A percentile compares a stretch with the other conserved stretches of the same genome.
phyloP scores from a whole-genome alignment of 2,329 filamentous ascomycete species.

The Apiospora koreana region DNA sequence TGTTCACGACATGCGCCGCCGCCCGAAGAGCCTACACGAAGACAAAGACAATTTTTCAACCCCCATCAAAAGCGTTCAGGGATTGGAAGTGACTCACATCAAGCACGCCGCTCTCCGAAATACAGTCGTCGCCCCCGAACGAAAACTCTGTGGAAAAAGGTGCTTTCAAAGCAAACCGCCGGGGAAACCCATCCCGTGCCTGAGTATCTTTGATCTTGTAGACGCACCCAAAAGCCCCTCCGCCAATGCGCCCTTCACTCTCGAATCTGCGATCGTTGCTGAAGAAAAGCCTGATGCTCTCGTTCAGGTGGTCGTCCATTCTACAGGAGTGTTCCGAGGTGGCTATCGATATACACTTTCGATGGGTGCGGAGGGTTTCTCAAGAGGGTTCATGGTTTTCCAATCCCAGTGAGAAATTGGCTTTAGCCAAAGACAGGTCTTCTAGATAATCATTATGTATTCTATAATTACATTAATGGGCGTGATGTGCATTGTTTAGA shows the following conservation, averaged over 20 bases:
- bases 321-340: background rate
- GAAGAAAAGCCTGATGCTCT: background rate
- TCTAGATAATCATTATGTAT: background rate
- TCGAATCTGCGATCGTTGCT: background rate
- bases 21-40: background rate
- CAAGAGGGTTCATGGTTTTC: background rate
- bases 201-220: background rate
- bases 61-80: background rate
- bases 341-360: background rate
- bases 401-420: background rate
- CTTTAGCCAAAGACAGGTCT: background rate
- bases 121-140: background rate
- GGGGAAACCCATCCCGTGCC: background rate
- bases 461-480: background rate
- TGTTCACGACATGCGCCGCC: background rate
- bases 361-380: background rate
- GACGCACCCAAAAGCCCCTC: background rate
- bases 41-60: too few species aligned
- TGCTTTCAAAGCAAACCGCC: background rate
- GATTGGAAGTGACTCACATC: background rate
- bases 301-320: background rate
- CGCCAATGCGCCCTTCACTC: background rate
- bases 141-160: background rate
- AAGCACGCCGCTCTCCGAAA: background rate
- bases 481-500: background rate